Base-by-base conservation (phyloP, 108 stramenopile species). In the Skeletonema tropicum region DNA sequence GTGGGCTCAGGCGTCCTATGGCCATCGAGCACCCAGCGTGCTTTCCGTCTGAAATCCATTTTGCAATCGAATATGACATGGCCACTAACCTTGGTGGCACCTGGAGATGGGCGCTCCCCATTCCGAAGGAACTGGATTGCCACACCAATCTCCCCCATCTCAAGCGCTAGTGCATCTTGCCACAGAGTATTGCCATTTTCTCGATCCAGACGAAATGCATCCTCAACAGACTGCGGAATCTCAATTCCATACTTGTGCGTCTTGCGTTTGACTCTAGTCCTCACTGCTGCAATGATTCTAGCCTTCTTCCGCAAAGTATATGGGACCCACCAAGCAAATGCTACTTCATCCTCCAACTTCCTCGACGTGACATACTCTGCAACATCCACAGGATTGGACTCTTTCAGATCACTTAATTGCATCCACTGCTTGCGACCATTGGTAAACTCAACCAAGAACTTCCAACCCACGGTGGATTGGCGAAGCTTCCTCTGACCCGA, bases 251-350 rank as follows among this genome's bases (percentile, higher is more conserved):
- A 90, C 64, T 90, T 85, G 70, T 70, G 64, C 12, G 62, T 65
- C 19, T 26, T 66, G 0, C 19, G 6, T 30, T 39, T 67, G 17
- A 35, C 52, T 14, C 57, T 25, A 5, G 19, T 21, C 6, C 74
- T 83, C 10, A 84, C 70, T 6, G 60, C 55, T 7, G 61, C 39
- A 13, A 80, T 71, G 12, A 78, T 79, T 21, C 13, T 57, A 25
- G 80, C 55, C 13, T 71, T 21, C 48, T 77, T 77, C 33, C 48
- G 49, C 13, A 84, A 25, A 7, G 59, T 68, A n/a, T 70, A 57
- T 5, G 76, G 79, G 2, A 65, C 76, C 88, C 88, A 89, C 88
- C 88, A 89, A 0, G 10, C 29, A 36, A 88, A 88, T 10, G 83
- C 87, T 17, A 83, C 75, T 42, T 86, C 83, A 12, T 72, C n/a